phyloP scores from a whole-genome alignment of 768 basidiomycete species.

The Tricholoma sp. region DNA sequence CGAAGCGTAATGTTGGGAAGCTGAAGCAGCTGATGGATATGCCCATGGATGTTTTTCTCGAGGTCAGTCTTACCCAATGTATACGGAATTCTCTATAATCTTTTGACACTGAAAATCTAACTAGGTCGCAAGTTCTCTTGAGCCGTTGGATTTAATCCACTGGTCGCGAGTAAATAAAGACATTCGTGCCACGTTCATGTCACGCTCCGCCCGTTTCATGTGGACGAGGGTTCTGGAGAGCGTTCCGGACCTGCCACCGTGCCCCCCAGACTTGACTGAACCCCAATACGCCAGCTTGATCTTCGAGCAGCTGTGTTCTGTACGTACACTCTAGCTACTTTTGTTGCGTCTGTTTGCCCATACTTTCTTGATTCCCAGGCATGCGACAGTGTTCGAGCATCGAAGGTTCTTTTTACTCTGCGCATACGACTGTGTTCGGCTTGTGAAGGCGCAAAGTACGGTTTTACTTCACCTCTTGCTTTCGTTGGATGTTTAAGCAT shows the following conservation, averaged over 20 bases:
- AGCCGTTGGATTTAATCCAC: neutral
- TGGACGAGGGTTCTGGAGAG: neutral
- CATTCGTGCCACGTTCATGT: neutral
- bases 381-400: conserved; percentile 2
- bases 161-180: neutral
- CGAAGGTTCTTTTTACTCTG: neutral
- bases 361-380: neutral
- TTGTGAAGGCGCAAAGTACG: conserved; percentile 1
- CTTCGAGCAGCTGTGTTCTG: neutral
- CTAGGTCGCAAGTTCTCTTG: too few relatives aligned
- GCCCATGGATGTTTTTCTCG: conserved; percentile 23
- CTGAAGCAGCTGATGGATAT: conserved; percentile 13
- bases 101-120: neutral
- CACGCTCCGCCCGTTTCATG: neutral
- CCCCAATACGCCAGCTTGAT: neutral
- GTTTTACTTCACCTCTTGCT: too few relatives aligned
- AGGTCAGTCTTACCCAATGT: conserved; percentile 11
- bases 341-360: neutral
- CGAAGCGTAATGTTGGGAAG: conserved; percentile 16
- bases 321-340: neutral
- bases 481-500: too few relatives aligned
- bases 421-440: conserved; percentile 2
- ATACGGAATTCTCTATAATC: neutral
- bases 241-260: neutral
- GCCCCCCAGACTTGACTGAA: neutral